phyloP scores from a whole-genome alignment of 805 yeast genomes.

The Kodamaea neixiangensis region DNA sequence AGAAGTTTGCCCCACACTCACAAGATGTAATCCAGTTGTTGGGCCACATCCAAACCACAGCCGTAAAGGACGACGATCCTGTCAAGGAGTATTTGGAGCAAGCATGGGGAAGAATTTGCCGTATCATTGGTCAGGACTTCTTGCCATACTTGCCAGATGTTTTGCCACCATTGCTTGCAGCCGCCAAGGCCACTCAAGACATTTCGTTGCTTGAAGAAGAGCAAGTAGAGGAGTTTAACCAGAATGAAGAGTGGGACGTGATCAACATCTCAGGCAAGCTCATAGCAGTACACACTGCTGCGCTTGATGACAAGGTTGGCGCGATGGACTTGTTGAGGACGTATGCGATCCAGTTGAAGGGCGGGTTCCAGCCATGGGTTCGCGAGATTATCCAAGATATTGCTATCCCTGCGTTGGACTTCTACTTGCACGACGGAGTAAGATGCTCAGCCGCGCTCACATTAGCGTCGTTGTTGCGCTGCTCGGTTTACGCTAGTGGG shows the following conservation, averaged over 20 bases:
- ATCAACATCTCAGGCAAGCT: slow-evolving; percentile 88
- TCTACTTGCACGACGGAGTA: slow-evolving; percentile 92
- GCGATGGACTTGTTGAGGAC: slow-evolving; percentile 87
- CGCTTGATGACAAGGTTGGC: slow-evolving; percentile 89
- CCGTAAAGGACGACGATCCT: slow-evolving; percentile 76
- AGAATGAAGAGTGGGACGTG: slow-evolving; percentile 94
- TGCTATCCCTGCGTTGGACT: slow-evolving; percentile 85
- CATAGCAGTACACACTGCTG: slow-evolving; percentile 90
- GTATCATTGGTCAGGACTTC: slow-evolving; percentile 81
- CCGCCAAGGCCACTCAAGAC: slow-evolving; percentile 90
- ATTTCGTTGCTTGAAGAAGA: slow-evolving; percentile 87
- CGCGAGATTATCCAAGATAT: slow-evolving; percentile 74
- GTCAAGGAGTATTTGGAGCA: slow-evolving; percentile 84
- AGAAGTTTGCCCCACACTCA: slow-evolving; percentile 76
- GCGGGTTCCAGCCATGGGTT: slow-evolving; percentile 80
- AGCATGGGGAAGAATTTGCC: slow-evolving; percentile 95
- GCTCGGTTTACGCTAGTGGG: slow-evolving; percentile 58
- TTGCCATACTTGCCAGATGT: slow-evolving; percentile 81
- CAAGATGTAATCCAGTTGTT: slow-evolving; percentile 72
- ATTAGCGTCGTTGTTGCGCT: slow-evolving; percentile 72
- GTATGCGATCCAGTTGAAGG: slow-evolving; percentile 83
- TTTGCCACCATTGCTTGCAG: slow-evolving; percentile 81
- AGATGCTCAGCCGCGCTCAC: slow-evolving; percentile 87
- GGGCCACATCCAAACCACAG: slow-evolving; percentile 65
- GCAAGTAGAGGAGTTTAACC: slow-evolving; percentile 76